Percentiles rank a stretch among this genome's conserved stretches.
These are phyloP conservation scores for Boletus subcaerulescens DNA, from an alignment of 768 basidiomycete genomes.

Conservation along the genomic window DNA sequence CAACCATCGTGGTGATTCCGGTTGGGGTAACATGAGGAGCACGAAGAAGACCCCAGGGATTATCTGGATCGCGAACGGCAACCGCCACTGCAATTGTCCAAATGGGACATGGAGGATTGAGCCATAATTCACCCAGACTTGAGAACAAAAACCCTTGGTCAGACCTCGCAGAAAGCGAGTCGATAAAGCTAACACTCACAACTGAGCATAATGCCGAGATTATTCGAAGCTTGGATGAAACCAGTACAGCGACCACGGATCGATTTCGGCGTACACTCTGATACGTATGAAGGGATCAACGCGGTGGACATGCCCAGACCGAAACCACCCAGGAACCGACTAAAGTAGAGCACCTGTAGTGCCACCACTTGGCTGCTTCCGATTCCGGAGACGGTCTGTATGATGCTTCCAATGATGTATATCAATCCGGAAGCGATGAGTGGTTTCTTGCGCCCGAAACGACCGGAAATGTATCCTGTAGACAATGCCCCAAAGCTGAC, in stretches of 20 bases:
- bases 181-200: constrained; percentile 20
- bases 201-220: constrained; percentile 35
- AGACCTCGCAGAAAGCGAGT: not conserved
- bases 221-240: constrained; percentile 35
- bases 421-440: constrained; percentile 44
- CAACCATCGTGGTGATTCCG: constrained; percentile 58
- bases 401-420: constrained; percentile 46
- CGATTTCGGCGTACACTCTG: constrained; percentile 45
- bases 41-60: constrained; percentile 51
- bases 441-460: constrained; percentile 46
- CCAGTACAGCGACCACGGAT: constrained; percentile 53
- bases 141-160: not conserved
- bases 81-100: constrained; percentile 49
- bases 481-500: constrained; percentile 43
- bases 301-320: constrained; percentile 56
- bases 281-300: constrained; percentile 49
- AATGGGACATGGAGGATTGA: constrained; percentile 35
- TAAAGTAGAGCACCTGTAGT: constrained; percentile 41
- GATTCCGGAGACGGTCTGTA: constrained; percentile 44
- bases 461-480: constrained; percentile 38
- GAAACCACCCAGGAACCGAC: constrained; percentile 58
- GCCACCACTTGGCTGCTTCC: constrained; percentile 36
- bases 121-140: constrained; percentile 50
- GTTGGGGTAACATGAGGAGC: constrained; percentile 44
- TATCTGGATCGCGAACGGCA: constrained; percentile 51